Base-by-base conservation (phyloP, 495 filamentous ascomycete species). In the Penicillium tannophilum region DNA sequence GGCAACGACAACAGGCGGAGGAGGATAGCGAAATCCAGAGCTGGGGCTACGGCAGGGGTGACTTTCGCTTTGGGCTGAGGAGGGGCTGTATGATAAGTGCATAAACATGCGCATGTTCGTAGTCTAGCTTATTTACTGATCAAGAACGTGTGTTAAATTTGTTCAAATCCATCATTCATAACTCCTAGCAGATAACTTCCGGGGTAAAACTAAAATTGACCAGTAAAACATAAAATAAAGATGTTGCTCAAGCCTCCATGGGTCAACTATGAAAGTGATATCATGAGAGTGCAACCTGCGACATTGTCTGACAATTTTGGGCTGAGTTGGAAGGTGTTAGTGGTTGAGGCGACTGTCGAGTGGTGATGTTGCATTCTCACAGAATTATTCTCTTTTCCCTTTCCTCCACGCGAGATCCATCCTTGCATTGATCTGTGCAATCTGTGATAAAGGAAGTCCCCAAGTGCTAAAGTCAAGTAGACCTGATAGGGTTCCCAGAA, bases 321-420 rank as follows among this genome's bases (percentile, higher is more conserved):
- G 47, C 64, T 65, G 28, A 17, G 28, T 12, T 9, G 12, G n/a
- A 41, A 23, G 12, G 53, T 17, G 54, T 64, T 30, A 55, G 43
- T 9, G 17, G 30, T 1, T 26, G 8, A 33, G 19, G n/a, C 12
- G 11, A 19, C n/a, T 17, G 19, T n/a, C 24, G 16, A 17, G 16
- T 28, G 20, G n/a, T 30, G 23, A 35, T 7, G 26, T 41, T 47
- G 17, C 19, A 43, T 16, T 35, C 72, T 71, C 48, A 69, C 63
- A 59, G 61, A 56, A 65, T 58, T 57, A 49, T 56, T 51, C 62
- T 52, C 52, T 56, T 69, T 67, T 68, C 73, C 73, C 53, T 70
- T 74, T 73, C 73, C 73, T 72, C 73, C 73, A 68, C 72, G 62
- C 73, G 61, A 56, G 52, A 63, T 24, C 58, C 46, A 56, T 54